Percentiles rank a stretch among this genome's conserved stretches.
These are phyloP conservation scores for Neonectria coccinea DNA, from an alignment of 2,329 filamentous ascomycete species.

Conservation along the genomic window DNA sequence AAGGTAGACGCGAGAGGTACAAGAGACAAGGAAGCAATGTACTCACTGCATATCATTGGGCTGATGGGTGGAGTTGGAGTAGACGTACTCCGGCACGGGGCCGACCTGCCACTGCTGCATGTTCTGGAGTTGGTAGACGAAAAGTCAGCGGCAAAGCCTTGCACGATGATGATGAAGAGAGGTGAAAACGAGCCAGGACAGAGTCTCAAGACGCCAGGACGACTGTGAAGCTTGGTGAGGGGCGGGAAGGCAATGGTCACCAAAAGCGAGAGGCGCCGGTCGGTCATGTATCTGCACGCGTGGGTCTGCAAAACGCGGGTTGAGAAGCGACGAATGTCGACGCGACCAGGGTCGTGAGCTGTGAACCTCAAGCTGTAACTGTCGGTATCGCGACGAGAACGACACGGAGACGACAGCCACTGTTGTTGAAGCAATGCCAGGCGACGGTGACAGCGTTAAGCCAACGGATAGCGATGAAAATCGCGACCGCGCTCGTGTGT, in stretches of 20 bases:
- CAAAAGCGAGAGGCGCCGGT: conserved; percentile 22
- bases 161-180: conserved; percentile 17
- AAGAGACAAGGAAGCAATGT: conserved; percentile 52
- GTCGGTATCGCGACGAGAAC: conserved; percentile 31
- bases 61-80: conserved; percentile 65
- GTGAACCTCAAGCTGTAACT: conserved; percentile 27
- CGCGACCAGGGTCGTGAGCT: conserved; percentile 43
- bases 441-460: conserved; percentile 17
- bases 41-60: conserved; percentile 71
- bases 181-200: conserved; percentile 22
- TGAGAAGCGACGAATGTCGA: conserved; percentile 32
- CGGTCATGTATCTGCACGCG: conserved; percentile 37
- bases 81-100: conserved; percentile 70
- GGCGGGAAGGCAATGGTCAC: conserved; percentile 28
- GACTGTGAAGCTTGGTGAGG: conserved; percentile 27
- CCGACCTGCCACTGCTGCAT: conserved; percentile 73
- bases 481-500: conserved; percentile 22
- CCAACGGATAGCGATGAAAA: conserved; percentile 12
- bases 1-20: conserved; percentile 43
- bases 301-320: conserved; percentile 43
- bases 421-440: conserved; percentile 8
- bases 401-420: conserved; percentile 16
- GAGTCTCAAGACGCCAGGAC: conserved; percentile 29
- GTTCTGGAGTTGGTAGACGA: conserved; percentile 53
- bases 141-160: conserved; percentile 40